Evolutionary conservation across 169 alveolate genomes (phyloP).

Genomic region (Plasmodium gaboni): DNA sequence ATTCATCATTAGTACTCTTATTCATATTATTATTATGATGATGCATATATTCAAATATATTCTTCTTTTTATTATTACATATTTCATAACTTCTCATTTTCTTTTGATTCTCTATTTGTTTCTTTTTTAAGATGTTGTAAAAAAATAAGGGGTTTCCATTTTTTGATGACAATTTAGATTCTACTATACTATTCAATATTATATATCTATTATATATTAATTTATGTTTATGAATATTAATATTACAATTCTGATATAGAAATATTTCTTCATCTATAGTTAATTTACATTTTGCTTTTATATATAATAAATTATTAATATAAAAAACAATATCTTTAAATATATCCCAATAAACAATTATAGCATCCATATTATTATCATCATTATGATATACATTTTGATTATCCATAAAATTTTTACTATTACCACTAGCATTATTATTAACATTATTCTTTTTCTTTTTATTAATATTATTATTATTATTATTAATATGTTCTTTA

Average conservation of each 20-base stretch:
- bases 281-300: conserved; percentile 69
- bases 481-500: not conserved
- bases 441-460: not conserved
- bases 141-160: conserved; percentile 65
- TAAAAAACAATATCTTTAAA: conserved; percentile 67
- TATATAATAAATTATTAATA: conserved; percentile 63
- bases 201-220: conserved; percentile 57
- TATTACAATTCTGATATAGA: conserved; percentile 70
- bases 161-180: conserved; percentile 17
- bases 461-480: conserved; percentile 1
- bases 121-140: conserved; percentile 62
- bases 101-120: conserved; percentile 59
- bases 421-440: not conserved
- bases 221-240: conserved; percentile 68
- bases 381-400: not conserved
- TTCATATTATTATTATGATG: conserved; percentile 15
- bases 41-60: not conserved
- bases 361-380: not conserved
- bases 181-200: conserved; percentile 57
- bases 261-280: conserved; percentile 75
- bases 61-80: conserved; percentile 20
- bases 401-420: not conserved
- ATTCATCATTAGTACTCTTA: not conserved
- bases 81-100: conserved; percentile 58
- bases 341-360: conserved; percentile 63